These are phyloP conservation scores for Ciborinia camelliae DNA, from an alignment of 2,329 filamentous ascomycete species.

Conservation along the genomic window DNA sequence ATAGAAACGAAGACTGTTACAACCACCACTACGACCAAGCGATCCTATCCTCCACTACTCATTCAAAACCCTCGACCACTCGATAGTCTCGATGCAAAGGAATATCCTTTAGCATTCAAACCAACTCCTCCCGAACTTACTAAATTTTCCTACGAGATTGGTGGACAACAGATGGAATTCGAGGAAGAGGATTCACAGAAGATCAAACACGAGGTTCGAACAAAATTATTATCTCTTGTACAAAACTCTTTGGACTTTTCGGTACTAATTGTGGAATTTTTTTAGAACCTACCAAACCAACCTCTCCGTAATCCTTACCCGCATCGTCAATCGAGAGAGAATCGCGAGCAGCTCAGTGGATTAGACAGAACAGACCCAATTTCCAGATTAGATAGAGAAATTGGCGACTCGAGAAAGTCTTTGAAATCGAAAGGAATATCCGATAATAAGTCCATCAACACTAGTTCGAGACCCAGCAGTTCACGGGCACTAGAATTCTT, in stretches of 20 bases:
- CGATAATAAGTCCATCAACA: background rate
- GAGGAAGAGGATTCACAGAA: slow-evolving; percentile 18
- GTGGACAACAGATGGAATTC: slow-evolving; percentile 43
- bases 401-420: background rate
- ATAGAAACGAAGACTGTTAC: slow-evolving; percentile 73
- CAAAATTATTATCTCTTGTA: background rate
- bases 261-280: background rate
- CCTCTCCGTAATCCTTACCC: background rate
- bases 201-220: slow-evolving; percentile 20
- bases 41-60: slow-evolving; percentile 78
- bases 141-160: slow-evolving; percentile 71
- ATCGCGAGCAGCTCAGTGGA: background rate
- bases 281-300: background rate
- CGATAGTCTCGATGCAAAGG: slow-evolving; percentile 73
- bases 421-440: slow-evolving; percentile 1
- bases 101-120: slow-evolving; percentile 82
- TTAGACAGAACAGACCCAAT: slow-evolving; percentile 4
- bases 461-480: background rate
- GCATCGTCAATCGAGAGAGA: background rate
- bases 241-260: background rate
- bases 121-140: slow-evolving; percentile 77
- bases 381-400: background rate
- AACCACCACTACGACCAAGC: slow-evolving; percentile 86
- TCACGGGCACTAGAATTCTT: background rate
- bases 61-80: slow-evolving; percentile 61